Percentiles rank a stretch among this genome's conserved stretches.
Conservation (phyloP, 2,329 filamentous ascomycete genomes). For the Phyllosticta ampelicida region DNA sequence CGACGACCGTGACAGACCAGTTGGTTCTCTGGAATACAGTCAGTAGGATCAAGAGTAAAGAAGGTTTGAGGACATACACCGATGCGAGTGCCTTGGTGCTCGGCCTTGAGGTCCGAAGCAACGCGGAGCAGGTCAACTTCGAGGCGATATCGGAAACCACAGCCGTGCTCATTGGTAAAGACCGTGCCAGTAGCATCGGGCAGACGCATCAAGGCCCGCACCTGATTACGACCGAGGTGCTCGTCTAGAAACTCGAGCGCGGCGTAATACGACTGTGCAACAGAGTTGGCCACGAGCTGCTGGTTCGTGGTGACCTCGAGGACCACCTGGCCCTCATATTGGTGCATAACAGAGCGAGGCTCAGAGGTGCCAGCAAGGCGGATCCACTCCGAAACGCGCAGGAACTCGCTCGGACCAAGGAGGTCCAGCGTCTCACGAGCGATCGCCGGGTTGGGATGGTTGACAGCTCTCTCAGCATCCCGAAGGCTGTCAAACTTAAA, state of each 20-base stretch:
- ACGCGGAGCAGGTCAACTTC: conserved; percentile 20
- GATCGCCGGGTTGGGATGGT: conserved; percentile 9
- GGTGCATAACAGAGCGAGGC: conserved; percentile 17
- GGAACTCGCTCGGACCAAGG: conserved; percentile 15
- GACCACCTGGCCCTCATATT: conserved; percentile 24
- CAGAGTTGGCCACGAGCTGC: too few relatives aligned
- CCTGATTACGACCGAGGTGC: conserved; percentile 13
- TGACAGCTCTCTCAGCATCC: conserved; percentile 22
- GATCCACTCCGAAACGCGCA: conserved; percentile 18
- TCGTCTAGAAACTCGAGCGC: conserved; percentile 12
- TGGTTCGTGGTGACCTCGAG: not conserved
- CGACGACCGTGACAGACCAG: not conserved
- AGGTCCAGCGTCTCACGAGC: conserved; percentile 11
- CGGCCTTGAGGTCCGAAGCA: not conserved
- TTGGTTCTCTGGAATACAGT: not conserved
- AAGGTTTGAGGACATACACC: conserved; percentile 14
- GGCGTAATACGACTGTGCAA: conserved; percentile 9
- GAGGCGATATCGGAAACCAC: conserved; percentile 18
- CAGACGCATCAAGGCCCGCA: conserved; percentile 10
- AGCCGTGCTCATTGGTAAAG: conserved; percentile 14
- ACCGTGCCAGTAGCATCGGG: not conserved
- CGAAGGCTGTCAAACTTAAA: conserved; percentile 31
- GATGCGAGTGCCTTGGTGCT: conserved; percentile 12
- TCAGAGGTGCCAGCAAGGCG: conserved; percentile 15
- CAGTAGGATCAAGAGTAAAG: conserved; percentile 5